Evolutionary conservation across 208 protist species (phyloP).

Genomic region (Leishmania arabica): DNA sequence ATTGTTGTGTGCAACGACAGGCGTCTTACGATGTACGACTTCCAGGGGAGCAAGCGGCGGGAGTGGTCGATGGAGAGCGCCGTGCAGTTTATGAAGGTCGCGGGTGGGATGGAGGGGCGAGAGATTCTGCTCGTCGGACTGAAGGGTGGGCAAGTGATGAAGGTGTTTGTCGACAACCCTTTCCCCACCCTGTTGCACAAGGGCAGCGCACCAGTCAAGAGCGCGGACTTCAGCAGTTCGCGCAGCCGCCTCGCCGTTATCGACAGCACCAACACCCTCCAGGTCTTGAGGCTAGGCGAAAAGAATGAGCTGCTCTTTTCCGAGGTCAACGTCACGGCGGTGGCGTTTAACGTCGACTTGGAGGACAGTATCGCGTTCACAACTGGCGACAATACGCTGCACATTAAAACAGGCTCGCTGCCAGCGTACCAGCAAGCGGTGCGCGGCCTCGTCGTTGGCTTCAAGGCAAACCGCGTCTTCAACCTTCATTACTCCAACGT

Average conservation of each 20-base stretch:
- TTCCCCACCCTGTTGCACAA: constrained; percentile 95
- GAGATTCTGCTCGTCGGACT: constrained; percentile 95
- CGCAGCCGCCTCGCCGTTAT: constrained; percentile 94
- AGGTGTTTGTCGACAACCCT: constrained; percentile 97
- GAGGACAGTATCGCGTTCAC: constrained; percentile 96
- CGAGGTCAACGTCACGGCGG: constrained; percentile 86
- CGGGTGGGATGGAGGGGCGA: constrained; percentile 86
- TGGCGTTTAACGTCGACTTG: constrained; percentile 95
- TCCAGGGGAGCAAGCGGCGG: constrained; percentile 87
- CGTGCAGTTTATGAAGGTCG: constrained; percentile 95
- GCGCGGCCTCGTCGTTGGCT: constrained; percentile 95
- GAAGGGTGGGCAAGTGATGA: constrained; percentile 87
- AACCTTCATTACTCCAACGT: constrained; percentile 88
- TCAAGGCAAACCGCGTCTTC: constrained; percentile 95
- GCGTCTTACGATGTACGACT: constrained; percentile 91
- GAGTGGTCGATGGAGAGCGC: constrained; percentile 95
- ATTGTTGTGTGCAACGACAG: constrained; percentile 92
- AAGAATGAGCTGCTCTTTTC: constrained; percentile 92
- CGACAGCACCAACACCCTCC: constrained; percentile 86
- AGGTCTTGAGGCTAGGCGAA: constrained; percentile 88
- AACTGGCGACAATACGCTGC: constrained; percentile 70
- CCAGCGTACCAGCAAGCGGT: constrained; percentile 93
- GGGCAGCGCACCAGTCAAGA: constrained; percentile 70
- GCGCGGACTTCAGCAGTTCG: constrained; percentile 89
- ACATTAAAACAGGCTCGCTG: constrained; percentile 94